These are phyloP conservation scores for Jaapia argillacea DNA, from an alignment of 768 basidiomycete genomes.

Conservation along the genomic window DNA sequence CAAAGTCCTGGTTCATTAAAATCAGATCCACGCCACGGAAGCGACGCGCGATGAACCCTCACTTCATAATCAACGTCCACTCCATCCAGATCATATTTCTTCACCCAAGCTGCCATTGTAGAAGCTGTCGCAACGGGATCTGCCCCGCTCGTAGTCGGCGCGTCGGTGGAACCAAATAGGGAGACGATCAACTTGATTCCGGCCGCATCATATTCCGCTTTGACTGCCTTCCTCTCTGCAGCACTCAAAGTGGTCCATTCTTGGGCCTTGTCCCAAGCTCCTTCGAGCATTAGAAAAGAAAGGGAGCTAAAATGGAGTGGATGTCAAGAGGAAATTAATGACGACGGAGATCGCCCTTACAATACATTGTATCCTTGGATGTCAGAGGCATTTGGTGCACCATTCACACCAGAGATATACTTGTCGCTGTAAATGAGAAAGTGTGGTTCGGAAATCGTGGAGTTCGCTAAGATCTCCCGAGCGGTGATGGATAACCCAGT, in stretches of 20 bases:
- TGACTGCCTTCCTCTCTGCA: neutral
- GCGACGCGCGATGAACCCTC: neutral
- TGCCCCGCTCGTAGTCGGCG: conserved; percentile 46
- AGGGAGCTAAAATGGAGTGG: neutral
- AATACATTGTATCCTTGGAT: neutral
- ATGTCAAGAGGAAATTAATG: neutral
- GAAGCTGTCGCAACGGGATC: conserved; percentile 55
- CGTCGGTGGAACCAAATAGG: conserved; percentile 23
- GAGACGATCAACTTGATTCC: conserved; percentile 7
- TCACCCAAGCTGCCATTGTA: conserved; percentile 57
- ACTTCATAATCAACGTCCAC: conserved; percentile 71
- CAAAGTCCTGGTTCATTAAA: conserved; percentile 12
- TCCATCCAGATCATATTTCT: conserved; percentile 51
- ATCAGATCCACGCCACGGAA: neutral
- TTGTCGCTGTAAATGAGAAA: conserved; percentile 10
- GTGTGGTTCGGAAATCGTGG: conserved; percentile 15
- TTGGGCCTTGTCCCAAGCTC: neutral
- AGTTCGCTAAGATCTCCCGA: conserved; percentile 22
- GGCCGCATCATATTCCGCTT: neutral
- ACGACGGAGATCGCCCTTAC: neutral
- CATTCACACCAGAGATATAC: conserved; percentile 7
- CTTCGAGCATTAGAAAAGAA: neutral
- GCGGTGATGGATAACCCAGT: conserved; percentile 7
- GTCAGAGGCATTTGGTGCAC: conserved; percentile 6
- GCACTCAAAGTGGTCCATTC: neutral